phyloP scores from a whole-genome alignment of 2,329 filamentous ascomycete genomes.

The Huntiella omanensis region DNA sequence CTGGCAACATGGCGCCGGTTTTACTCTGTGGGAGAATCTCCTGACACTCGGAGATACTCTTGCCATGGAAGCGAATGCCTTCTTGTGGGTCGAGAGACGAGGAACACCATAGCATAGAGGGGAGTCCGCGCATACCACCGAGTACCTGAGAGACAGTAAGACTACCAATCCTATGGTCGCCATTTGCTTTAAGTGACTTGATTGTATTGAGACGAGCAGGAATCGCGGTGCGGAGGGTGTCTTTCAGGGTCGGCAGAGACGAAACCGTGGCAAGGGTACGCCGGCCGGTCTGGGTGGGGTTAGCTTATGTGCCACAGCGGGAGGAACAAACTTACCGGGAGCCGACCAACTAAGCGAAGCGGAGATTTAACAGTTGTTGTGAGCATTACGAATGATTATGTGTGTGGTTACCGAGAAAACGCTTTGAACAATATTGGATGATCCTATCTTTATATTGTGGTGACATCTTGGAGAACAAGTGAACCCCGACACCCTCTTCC shows the following conservation, averaged over 20 bases:
- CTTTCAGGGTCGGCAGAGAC: conserved; percentile 56
- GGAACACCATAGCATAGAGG: conserved; percentile 97
- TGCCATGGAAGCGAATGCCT: conserved; percentile 94
- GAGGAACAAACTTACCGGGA: neutral
- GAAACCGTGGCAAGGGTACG: conserved; percentile 14
- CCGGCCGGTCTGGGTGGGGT: neutral
- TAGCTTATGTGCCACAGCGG: neutral
- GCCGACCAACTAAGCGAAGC: neutral
- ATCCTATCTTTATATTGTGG: too few relatives aligned
- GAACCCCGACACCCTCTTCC: too few relatives aligned
- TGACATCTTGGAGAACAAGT: too few relatives aligned
- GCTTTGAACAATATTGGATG: too few relatives aligned
- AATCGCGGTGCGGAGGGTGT: conserved; percentile 64
- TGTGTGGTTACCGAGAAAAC: too few relatives aligned
- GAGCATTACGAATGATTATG: neutral
- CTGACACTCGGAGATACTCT: conserved; percentile 96
- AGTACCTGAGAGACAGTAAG: conserved; percentile 88
- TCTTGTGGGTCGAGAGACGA: conserved; percentile 92
- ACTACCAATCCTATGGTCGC: conserved; percentile 68
- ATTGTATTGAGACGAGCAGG: conserved; percentile 85
- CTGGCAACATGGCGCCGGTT: conserved; percentile 92
- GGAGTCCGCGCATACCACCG: conserved; percentile 92
- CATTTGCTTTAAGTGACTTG: conserved; percentile 79
- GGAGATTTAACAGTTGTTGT: neutral
- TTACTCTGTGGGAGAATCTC: conserved; percentile 81